Evolutionary conservation across 371 early-diverging fungal genomes (phyloP), one percentile per base, ranked within the genome.

Genomic region (Mucor piriformis): DNA sequence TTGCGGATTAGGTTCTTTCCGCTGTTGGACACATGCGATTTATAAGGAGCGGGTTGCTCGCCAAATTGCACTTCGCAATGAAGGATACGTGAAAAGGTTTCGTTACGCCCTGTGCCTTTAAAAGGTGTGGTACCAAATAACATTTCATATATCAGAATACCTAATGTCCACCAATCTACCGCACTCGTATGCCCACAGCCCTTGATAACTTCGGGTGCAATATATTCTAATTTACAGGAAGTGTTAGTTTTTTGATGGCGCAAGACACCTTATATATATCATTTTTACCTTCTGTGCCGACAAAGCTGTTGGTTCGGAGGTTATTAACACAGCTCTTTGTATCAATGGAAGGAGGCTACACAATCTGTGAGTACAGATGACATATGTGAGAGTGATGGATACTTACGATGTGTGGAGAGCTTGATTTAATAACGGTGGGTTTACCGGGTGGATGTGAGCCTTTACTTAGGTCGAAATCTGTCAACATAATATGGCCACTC

Each of bases 111-210:
- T 25, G 77, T 66, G 43, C 96, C 96, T 74, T 94, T 95, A 81
- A 96, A 96, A 12, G 96, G 96, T 18, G 95, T 96, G 8, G 83
- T 88, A 13, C 93, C 92, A 74, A 79, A 95, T 79, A 97, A 81
- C 95, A 99, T 95, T 76, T 98, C 98, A 70, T 93, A 99, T 16
- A 98, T 87, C 32, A 98, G 76, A 25, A 99, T 94, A 13, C 99
- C 99, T n/a, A 99, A 72, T 8, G 98, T 95, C 99, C 99, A 99
- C 94, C 99, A 97, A 77, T 99, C 99, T 6, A 96, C 97, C 0
- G 91, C 86, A 66, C 86, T 88, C 11, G 97, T 94, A 76, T 99
- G 97, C 12, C 98, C 98, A 57, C 84, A 79, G 20, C 95, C 97
- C 54, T 88, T 88, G 73, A 93, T 90, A 13, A 93, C 92, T 73